Evolutionary conservation across 176 grass and related monocot genomes (phyloP).

Genomic region (Hsuehochloa calcarea): DNA sequence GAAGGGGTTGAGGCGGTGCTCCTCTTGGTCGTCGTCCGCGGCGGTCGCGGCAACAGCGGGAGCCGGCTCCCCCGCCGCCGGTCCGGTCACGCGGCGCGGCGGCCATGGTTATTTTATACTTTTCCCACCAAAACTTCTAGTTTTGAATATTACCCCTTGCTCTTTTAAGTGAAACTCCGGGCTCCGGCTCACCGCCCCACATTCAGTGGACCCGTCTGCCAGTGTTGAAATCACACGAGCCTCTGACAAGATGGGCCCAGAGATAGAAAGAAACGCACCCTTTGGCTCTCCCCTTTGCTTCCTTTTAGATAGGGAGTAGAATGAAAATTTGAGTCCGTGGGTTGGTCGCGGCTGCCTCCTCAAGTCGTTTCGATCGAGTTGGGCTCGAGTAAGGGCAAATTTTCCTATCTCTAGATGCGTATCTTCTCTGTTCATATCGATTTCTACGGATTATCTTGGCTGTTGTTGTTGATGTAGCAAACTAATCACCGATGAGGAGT

Average conservation of each 20-base stretch:
- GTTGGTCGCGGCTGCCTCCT: background rate
- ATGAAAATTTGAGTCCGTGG: background rate
- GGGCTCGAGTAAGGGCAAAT: background rate
- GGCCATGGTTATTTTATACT: background rate
- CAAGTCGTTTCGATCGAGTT: slow-evolving; percentile 1
- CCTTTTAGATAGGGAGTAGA: slow-evolving; percentile 1
- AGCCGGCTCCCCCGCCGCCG: slow-evolving; percentile 6
- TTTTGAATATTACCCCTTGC: background rate
- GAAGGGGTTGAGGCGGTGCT: slow-evolving; percentile 55
- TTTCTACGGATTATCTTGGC: background rate
- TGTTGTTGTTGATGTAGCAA: background rate
- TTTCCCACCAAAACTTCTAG: background rate
- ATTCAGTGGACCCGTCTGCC: no score
- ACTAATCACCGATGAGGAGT: background rate
- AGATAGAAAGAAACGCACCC: background rate
- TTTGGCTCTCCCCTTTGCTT: background rate
- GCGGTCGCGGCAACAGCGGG: no score
- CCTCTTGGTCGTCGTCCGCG: slow-evolving; percentile 45
- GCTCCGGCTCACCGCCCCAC: no score
- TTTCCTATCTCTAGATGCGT: background rate
- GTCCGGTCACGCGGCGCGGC: background rate
- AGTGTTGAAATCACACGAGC: no score
- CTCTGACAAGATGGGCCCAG: background rate
- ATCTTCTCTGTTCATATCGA: background rate
- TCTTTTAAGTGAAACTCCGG: no score